Conservation (phyloP, 768 basidiomycete species). For the Amanita thiersii region DNA sequence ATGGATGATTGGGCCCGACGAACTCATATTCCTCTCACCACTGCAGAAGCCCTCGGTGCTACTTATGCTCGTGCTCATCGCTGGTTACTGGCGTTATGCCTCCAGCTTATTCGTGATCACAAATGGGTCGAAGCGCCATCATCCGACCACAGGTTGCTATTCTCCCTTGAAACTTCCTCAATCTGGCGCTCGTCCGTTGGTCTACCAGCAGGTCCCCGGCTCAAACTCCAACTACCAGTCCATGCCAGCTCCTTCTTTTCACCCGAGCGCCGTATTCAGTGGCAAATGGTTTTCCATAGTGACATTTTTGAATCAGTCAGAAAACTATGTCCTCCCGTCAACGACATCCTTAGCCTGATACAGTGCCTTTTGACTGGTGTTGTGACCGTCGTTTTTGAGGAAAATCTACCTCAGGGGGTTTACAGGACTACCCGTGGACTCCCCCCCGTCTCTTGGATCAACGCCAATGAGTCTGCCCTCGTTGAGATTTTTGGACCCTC, state of each 20-base stretch:
- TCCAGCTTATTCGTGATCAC: slow-evolving; percentile 56
- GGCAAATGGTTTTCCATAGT: slow-evolving; percentile 86
- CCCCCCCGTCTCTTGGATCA: slow-evolving; percentile 73
- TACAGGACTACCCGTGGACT: slow-evolving; percentile 73
- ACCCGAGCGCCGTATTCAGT: slow-evolving; percentile 75
- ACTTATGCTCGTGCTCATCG: slow-evolving; percentile 77
- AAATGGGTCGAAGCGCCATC: slow-evolving; percentile 59
- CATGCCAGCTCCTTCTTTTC: slow-evolving; percentile 83
- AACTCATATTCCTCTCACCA: slow-evolving; percentile 75
- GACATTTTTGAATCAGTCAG: slow-evolving; percentile 67
- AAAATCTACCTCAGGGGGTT: slow-evolving; percentile 58
- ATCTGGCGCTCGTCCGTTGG: slow-evolving; percentile 73
- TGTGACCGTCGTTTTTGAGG: slow-evolving; percentile 68
- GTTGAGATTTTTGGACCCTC: slow-evolving; percentile 66
- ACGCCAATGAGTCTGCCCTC: slow-evolving; percentile 56
- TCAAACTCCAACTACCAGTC: slow-evolving; percentile 65
- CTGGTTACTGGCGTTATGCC: slow-evolving; percentile 59
- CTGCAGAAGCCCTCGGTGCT: slow-evolving; percentile 72
- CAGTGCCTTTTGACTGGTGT: slow-evolving; percentile 70
- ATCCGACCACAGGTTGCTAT: slow-evolving; percentile 64
- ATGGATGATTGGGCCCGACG: slow-evolving; percentile 81
- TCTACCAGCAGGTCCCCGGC: slow-evolving; percentile 67
- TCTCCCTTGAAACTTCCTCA: slow-evolving; percentile 70
- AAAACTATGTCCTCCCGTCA: slow-evolving; percentile 60
- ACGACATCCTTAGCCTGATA: slow-evolving; percentile 59